Evolutionary conservation across 176 grass and related monocot species (phyloP).

Genomic region (Ananas comosus): DNA sequence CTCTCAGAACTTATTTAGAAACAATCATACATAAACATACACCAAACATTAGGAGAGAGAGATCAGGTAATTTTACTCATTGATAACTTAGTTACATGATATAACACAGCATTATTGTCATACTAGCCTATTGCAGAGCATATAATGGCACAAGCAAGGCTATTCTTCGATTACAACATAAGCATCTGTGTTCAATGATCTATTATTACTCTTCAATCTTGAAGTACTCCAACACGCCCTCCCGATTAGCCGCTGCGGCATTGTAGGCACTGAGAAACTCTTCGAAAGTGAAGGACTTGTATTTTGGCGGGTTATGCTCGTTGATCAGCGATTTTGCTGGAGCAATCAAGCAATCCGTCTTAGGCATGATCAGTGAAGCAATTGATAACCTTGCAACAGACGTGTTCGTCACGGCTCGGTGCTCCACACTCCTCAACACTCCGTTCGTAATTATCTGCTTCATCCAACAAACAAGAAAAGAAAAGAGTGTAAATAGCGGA

Average conservation of each 20-base stretch:
- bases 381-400: constrained; percentile 19
- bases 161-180: no score
- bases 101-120: no score
- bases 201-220: constrained; percentile 6
- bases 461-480: neutral
- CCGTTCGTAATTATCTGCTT: constrained; percentile 29
- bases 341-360: constrained; percentile 18
- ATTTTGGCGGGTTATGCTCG: constrained; percentile 20
- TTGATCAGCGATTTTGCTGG: constrained; percentile 19
- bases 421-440: constrained; percentile 32
- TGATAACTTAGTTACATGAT: no score
- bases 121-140: no score
- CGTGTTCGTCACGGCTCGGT: constrained; percentile 28
- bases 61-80: no score
- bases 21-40: no score
- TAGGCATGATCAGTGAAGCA: constrained; percentile 31
- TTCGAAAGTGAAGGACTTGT: constrained; percentile 19
- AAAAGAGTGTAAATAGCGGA: no score
- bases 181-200: no score
- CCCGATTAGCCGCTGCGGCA: constrained; percentile 21
- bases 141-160: no score
- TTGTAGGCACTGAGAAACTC: constrained; percentile 24
- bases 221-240: constrained; percentile 26
- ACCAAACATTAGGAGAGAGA: no score
- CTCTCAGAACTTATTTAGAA: no score